Conservation (phyloP, 2,329 filamentous ascomycete species). For the Helotiales sp. region DNA sequence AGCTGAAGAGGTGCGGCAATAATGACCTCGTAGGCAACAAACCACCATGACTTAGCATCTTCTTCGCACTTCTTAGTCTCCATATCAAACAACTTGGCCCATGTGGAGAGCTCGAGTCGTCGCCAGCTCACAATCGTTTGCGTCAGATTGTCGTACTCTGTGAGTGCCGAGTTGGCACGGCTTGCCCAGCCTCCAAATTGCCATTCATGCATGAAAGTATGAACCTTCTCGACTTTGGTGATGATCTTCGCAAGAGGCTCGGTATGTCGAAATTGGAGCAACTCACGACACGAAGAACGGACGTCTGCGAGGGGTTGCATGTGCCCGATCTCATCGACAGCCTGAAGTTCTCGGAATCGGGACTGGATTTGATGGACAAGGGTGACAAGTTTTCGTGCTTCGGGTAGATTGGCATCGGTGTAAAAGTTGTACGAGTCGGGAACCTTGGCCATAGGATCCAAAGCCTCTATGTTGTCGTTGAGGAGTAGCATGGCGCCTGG, state of each 20-base stretch:
- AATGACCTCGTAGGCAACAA: slow-evolving; percentile 88
- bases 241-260: slow-evolving; percentile 87
- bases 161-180: slow-evolving; percentile 68
- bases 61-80: slow-evolving; percentile 75
- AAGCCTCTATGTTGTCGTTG: slow-evolving; percentile 57
- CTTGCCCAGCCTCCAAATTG: slow-evolving; percentile 84
- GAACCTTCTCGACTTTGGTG: slow-evolving; percentile 83
- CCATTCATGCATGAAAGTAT: slow-evolving; percentile 88
- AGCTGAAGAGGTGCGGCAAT: slow-evolving; percentile 73
- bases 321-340: slow-evolving; percentile 64
- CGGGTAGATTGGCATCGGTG: slow-evolving; percentile 71
- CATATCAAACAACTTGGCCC: slow-evolving; percentile 84
- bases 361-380: slow-evolving; percentile 68
- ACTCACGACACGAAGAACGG: slow-evolving; percentile 68
- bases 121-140: slow-evolving; percentile 85
- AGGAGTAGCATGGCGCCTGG: slow-evolving; percentile 66
- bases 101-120: slow-evolving; percentile 86
- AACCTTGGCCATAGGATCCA: slow-evolving; percentile 40
- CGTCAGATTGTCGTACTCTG: slow-evolving; percentile 76
- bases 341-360: slow-evolving; percentile 72
- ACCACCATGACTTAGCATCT: slow-evolving; percentile 91
- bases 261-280: slow-evolving; percentile 73
- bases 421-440: slow-evolving; percentile 80
- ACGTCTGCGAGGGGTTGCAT: slow-evolving; percentile 81
- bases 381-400: slow-evolving; percentile 71